Conservation (phyloP, 2,329 filamentous ascomycete species). For the Verticillium zaregamsianum region DNA sequence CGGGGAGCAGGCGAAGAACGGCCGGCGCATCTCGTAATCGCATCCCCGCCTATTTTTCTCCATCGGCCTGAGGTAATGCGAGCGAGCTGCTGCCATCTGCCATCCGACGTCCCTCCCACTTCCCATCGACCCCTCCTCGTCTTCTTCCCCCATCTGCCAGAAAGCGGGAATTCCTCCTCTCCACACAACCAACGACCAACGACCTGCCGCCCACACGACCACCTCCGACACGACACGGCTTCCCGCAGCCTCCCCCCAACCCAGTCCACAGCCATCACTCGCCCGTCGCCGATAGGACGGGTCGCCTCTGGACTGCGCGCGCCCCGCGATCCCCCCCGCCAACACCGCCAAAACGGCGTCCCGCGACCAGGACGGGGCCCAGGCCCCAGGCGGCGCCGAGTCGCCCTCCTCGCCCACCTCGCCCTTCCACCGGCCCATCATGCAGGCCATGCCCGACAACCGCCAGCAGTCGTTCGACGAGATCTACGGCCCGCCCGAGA, state of each 20-base stretch:
- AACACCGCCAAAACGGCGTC: slow-evolving; percentile 39
- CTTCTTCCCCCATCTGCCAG: neutral
- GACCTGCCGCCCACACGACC: neutral
- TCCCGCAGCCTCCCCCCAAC: neutral
- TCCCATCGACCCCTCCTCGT: neutral
- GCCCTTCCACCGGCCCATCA: slow-evolving; percentile 36
- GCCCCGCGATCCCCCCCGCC: neutral
- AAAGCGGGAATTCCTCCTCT: neutral
- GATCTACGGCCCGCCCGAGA: slow-evolving; percentile 97
- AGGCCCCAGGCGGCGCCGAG: slow-evolving; percentile 23
- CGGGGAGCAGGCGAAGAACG: too few species aligned
- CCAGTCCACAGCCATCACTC: neutral
- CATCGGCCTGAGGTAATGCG: neutral
- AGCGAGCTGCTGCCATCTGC: neutral
- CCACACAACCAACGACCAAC: neutral
- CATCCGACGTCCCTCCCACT: neutral
- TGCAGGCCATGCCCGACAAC: slow-evolving; percentile 66
- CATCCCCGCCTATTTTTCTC: neutral
- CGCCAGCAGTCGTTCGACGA: slow-evolving; percentile 96
- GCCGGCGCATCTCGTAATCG: too few species aligned
- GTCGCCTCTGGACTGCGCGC: neutral
- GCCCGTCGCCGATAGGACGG: neutral
- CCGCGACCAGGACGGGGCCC: slow-evolving; percentile 29
- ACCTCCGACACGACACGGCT: neutral
- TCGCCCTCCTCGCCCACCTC: slow-evolving; percentile 17